A percentile compares a stretch with the other conserved stretches of the same genome.
Conservation (phyloP, 805 yeast genomes). For the Isabelozyma pseudorhagii region DNA sequence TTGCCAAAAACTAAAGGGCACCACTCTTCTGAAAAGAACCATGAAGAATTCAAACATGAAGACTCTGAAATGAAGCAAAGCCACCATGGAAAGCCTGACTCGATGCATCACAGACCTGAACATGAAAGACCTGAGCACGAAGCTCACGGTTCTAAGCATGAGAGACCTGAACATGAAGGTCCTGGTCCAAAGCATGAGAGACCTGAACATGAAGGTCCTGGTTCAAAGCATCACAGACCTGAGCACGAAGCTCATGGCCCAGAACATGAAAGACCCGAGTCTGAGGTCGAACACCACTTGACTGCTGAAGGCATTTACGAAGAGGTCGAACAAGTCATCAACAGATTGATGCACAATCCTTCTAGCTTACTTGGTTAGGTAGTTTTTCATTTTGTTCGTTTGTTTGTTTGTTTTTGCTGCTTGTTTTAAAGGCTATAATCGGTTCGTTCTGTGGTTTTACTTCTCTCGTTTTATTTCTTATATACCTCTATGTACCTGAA, state of each 20-base stretch:
- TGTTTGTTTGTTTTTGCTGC: background rate
- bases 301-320: background rate
- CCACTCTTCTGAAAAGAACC: background rate
- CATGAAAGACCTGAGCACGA: background rate
- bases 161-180: background rate
- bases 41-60: background rate
- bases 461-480: too few species aligned
- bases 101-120: background rate
- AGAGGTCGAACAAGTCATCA: background rate
- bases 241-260: background rate
- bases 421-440: background rate
- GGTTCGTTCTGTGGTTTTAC: too few species aligned
- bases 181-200: background rate
- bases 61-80: background rate
- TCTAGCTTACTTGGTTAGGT: background rate
- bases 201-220: background rate
- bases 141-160: background rate
- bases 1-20: background rate
- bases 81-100: background rate
- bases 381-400: background rate
- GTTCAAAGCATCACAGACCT: background rate
- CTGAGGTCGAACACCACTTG: background rate
- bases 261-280: background rate
- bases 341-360: background rate
- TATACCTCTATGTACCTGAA: too few species aligned